Evolutionary conservation across 345 rosid genomes (phyloP).

Genomic region (Capsella bursapastoris): DNA sequence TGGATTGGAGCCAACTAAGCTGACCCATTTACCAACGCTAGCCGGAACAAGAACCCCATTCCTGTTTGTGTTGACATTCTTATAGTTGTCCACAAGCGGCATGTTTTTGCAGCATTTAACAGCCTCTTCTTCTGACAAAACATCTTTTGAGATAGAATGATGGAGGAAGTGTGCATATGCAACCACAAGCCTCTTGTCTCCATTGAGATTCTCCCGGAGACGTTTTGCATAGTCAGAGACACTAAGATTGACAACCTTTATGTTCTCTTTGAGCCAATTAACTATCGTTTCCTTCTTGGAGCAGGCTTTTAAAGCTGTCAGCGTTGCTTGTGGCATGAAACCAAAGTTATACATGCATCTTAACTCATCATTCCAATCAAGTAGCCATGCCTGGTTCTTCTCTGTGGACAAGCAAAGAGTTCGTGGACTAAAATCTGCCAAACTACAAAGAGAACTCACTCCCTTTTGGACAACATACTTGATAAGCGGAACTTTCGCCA

Average conservation of each 20-base stretch:
- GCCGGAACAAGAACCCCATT: conserved; percentile 69
- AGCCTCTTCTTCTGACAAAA: conserved; percentile 44
- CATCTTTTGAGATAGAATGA: conserved; percentile 43
- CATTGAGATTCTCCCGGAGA: conserved; percentile 28
- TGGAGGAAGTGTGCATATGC: conserved; percentile 62
- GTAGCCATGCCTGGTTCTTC: conserved; percentile 50
- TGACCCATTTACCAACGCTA: conserved; percentile 64
- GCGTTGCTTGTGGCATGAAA: conserved; percentile 56
- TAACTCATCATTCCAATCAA: conserved; percentile 61
- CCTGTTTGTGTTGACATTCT: conserved; percentile 35
- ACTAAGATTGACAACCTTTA: conserved; percentile 13
- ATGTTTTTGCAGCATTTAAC: conserved; percentile 39
- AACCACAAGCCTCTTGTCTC: conserved; percentile 49
- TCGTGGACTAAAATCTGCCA: conserved; percentile 26
- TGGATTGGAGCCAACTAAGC: conserved; percentile 56
- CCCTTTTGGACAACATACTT: conserved; percentile 54
- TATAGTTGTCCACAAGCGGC: conserved; percentile 67
- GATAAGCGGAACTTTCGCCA: conserved; percentile 53
- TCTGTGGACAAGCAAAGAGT: conserved; percentile 38
- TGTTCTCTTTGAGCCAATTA: conserved; percentile 51
- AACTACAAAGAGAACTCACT: conserved; percentile 44
- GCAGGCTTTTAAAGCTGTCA: conserved; percentile 41
- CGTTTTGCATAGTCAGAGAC: conserved; percentile 45
- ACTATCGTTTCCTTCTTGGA: conserved; percentile 31
- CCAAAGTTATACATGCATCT: conserved; percentile 38